These are phyloP conservation scores for Carex cristatella DNA, from an alignment of 176 grass and related monocot genomes.

Conservation along the genomic window DNA sequence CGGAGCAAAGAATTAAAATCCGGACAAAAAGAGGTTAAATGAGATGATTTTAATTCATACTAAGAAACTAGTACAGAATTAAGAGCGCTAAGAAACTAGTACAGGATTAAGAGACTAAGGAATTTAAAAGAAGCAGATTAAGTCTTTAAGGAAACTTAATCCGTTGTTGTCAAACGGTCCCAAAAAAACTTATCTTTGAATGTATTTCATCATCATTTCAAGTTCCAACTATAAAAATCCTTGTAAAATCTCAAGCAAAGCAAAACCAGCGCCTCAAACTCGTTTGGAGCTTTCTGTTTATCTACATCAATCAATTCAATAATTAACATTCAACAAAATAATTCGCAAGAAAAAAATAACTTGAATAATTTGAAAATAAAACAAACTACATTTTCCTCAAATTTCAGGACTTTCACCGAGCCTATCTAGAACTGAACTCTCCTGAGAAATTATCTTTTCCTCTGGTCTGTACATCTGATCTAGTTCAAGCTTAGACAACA, in stretches of 20 bases:
- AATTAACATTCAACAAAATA: neutral
- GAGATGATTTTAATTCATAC: too few relatives aligned
- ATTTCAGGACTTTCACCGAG: neutral
- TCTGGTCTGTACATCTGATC: constrained; percentile 50
- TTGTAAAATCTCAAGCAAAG: neutral
- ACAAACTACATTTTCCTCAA: neutral
- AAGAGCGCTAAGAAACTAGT: too few relatives aligned
- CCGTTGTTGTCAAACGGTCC: too few relatives aligned
- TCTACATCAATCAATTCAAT: constrained; percentile 7
- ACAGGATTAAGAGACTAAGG: too few relatives aligned
- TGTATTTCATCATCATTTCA: neutral
- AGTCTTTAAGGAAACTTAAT: too few relatives aligned
- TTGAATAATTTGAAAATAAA: neutral
- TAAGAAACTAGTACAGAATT: too few relatives aligned
- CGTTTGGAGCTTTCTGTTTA: neutral
- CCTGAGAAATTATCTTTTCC: constrained; percentile 27
- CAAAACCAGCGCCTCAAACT: neutral
- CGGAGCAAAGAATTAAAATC: too few relatives aligned
- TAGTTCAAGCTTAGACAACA: constrained; percentile 44
- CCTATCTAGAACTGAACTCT: constrained; percentile 36
- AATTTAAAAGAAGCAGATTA: too few relatives aligned
- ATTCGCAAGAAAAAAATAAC: neutral
- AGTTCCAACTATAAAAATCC: neutral
- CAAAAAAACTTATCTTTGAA: neutral
- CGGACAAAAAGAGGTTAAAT: too few relatives aligned